A percentile compares a stretch with the other conserved stretches of the same genome.
These are phyloP conservation scores for Trichoderma gracile DNA, from an alignment of 2,329 filamentous ascomycete species.

Conservation along the genomic window DNA sequence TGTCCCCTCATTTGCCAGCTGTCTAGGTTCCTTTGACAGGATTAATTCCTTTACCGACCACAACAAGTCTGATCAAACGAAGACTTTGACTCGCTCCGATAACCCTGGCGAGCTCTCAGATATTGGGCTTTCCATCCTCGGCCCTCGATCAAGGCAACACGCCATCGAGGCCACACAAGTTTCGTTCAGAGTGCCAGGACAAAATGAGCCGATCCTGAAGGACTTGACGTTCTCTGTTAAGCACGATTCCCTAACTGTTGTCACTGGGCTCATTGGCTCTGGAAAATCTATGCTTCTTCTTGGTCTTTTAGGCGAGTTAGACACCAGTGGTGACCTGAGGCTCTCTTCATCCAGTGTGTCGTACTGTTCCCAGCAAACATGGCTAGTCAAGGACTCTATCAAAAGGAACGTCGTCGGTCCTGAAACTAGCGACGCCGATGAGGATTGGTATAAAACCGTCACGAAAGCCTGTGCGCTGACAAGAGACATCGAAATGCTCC, in stretches of 20 bases:
- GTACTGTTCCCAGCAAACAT: constrained; percentile 4
- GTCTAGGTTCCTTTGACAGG: constrained; percentile 32
- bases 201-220: background rate
- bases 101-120: background rate
- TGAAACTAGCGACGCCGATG: constrained; percentile 9
- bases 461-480: constrained; percentile 3
- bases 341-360: background rate
- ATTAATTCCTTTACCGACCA: constrained; percentile 27
- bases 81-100: background rate
- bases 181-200: background rate
- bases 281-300: constrained; percentile 19
- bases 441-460: constrained; percentile 18
- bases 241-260: background rate
- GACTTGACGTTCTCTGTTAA: background rate
- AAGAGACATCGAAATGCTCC: background rate
- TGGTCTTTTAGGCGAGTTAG: constrained; percentile 11
- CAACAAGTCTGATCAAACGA: background rate
- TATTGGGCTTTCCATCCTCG: background rate
- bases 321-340: background rate
- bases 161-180: background rate
- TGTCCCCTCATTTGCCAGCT: constrained; percentile 31
- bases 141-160: background rate
- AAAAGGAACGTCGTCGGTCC: background rate
- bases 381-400: constrained; percentile 1
- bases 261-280: constrained; percentile 15